Evolutionary conservation across 148 eudicot genomes (phyloP).

Genomic region (Salicornia ramosissima): DNA sequence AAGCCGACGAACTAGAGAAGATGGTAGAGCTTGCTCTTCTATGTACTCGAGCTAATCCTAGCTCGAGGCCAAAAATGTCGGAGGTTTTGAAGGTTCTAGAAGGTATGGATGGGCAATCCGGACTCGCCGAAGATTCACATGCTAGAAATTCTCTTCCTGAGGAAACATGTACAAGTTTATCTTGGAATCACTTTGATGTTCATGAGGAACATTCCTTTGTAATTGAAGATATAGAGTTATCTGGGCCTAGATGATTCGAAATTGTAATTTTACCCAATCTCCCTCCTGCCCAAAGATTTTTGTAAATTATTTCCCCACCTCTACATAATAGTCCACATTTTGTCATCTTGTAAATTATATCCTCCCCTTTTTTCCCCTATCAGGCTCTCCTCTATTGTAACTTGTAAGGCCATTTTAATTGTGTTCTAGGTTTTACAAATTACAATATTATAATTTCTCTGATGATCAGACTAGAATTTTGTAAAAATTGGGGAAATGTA

Average conservation of each 20-base stretch:
- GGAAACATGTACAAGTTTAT: conserved; percentile 35
- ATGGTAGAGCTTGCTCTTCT: conserved; percentile 53
- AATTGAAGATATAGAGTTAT: conserved; percentile 81
- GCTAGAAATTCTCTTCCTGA: conserved; percentile 23
- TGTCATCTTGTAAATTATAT: not conserved
- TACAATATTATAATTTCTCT: too few relatives aligned
- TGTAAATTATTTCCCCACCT: not conserved
- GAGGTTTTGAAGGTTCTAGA: conserved; percentile 66
- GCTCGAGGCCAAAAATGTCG: conserved; percentile 71
- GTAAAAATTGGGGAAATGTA: too few relatives aligned
- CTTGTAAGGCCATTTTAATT: too few relatives aligned
- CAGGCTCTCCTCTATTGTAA: too few relatives aligned
- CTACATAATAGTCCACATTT: not conserved
- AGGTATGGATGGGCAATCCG: conserved; percentile 35
- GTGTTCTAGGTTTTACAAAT: too few relatives aligned
- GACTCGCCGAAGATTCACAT: conserved; percentile 36
- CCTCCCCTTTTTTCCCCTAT: not conserved
- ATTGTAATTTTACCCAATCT: not conserved
- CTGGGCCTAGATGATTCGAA: conserved; percentile 66
- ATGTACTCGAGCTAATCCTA: conserved; percentile 69
- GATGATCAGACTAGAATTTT: too few relatives aligned
- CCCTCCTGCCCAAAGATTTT: not conserved
- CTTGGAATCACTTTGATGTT: conserved; percentile 38
- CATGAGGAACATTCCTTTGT: conserved; percentile 60
- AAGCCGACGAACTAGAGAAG: conserved; percentile 51